Conservation (phyloP, 2,329 filamentous ascomycete species). For the Penicillium hordei region DNA sequence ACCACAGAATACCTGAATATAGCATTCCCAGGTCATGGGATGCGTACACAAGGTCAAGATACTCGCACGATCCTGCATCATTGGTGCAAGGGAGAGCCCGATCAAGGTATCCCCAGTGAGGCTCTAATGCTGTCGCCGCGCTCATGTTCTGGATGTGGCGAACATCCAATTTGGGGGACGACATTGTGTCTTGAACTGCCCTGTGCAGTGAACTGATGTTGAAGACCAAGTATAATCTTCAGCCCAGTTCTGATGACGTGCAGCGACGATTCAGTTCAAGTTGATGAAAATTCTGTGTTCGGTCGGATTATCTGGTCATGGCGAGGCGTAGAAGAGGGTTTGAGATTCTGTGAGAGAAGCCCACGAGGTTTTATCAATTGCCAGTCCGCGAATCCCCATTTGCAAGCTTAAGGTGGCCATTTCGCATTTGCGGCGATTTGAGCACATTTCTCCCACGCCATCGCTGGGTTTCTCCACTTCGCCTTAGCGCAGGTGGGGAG, state of each 20-base stretch:
- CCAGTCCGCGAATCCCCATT: neutral
- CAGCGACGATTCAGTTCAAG: neutral
- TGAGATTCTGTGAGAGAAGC: neutral
- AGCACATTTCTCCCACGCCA: constrained; percentile 19
- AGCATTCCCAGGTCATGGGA: constrained; percentile 56
- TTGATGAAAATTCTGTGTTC: neutral
- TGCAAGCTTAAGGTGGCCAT: neutral
- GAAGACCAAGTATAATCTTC: neutral
- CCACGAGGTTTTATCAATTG: neutral
- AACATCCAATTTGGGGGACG: constrained; percentile 6
- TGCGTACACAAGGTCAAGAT: constrained; percentile 57
- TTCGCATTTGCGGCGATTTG: constrained; percentile 18
- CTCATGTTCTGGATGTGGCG: constrained; percentile 51
- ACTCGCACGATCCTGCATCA: constrained; percentile 58
- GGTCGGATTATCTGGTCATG: neutral
- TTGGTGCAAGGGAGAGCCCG: constrained; percentile 58
- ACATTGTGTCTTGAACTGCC: constrained; percentile 9
- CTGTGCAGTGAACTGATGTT: neutral
- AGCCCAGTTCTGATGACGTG: neutral
- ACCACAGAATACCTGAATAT: constrained; percentile 59
- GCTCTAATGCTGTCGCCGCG: constrained; percentile 42
- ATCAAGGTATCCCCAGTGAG: constrained; percentile 59
- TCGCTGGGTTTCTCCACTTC: constrained; percentile 10
- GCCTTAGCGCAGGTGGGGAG: neutral
- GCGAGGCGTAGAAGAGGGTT: neutral